Evolutionary conservation across 441 rosid genomes (phyloP), one percentile per base, ranked within the genome.

Genomic region (Adansonia gregorii): DNA sequence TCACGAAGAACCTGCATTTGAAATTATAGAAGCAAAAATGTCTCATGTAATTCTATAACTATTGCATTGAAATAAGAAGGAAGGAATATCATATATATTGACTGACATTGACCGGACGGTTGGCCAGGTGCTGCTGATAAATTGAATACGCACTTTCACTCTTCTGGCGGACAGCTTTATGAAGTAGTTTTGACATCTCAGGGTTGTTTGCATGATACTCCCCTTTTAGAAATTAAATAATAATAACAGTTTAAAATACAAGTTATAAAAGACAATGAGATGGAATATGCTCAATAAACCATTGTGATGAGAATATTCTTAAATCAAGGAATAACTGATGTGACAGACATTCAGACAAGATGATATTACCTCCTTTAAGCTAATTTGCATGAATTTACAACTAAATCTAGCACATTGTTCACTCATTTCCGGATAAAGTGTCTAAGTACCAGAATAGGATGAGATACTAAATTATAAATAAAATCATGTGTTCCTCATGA

Each of bases 121-220:
- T 94, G 78, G 99, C 93, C 81, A 96, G 85, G 92, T 96, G 98
- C 76, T 93, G 99, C 87, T 96, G 99, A 85, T 96, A 96, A 78
- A 94, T 86, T 55, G 98, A 88, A 86, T 81, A 96, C 17, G 98
- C 96, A 87, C 89, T 94, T 85, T 90, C 96, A 74, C 96, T 96
- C 91, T 96, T 96, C 78, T 96, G 93, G n/a, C 99, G 96, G 78
- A 96, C 96, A 78, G 98, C 99, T 85, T 96, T 96, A 78, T 96
- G 99, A 8, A 96, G 97, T 88, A 96, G 87, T 76, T 96, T 96
- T 74, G 98, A 91, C 99, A 96, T 96, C 85, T 96, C 98, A 52
- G 99, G 98, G 83, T 96, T 96, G 91, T 96, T 96, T 78, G 95
- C 98, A 86, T 96, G 99, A 85, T 96, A 94, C 86, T 96, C 99